Evolutionary conservation across 768 basidiomycete genomes (phyloP).

Genomic region (Pisolithus albus): DNA sequence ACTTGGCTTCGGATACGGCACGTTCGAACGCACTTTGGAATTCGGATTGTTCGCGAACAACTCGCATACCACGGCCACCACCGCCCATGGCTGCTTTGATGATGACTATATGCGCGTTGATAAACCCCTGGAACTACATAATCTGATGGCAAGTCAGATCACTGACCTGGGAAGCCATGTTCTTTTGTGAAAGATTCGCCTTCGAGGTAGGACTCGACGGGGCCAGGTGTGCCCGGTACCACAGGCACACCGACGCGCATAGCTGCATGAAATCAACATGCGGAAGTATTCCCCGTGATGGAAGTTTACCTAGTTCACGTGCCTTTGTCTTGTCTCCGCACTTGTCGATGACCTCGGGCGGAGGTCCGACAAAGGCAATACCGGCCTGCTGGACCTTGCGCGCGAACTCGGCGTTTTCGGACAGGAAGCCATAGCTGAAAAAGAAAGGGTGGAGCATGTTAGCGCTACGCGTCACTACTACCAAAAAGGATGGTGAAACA

Average conservation of each 20-base stretch:
- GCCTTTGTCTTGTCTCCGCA: constrained; percentile 99
- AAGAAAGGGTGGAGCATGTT: not conserved
- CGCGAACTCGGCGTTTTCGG: constrained; percentile 97
- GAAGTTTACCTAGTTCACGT: constrained; percentile 62
- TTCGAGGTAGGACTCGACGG: constrained; percentile 72
- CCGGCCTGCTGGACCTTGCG: constrained; percentile 97
- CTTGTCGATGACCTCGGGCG: constrained; percentile 93
- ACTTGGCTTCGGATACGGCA: constrained; percentile 90
- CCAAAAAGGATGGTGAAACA: constrained; percentile 11
- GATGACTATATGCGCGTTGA: constrained; percentile 55
- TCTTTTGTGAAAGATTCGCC: constrained; percentile 89
- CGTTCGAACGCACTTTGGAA: constrained; percentile 87
- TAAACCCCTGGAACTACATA: constrained; percentile 2
- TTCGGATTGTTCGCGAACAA: constrained; percentile 88
- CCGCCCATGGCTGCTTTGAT: constrained; percentile 99
- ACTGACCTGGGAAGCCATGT: constrained; percentile 85
- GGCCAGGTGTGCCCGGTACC: constrained; percentile 96
- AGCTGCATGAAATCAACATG: constrained; percentile 38
- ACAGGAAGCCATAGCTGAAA: constrained; percentile 88
- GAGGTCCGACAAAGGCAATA: constrained; percentile 92
- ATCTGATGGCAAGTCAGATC: not conserved
- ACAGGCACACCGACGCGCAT: constrained; percentile 90
- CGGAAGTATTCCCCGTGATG: constrained; percentile 6
- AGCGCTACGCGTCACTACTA: constrained; percentile 2
- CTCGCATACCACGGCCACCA: constrained; percentile 98